These are phyloP conservation scores for Alternaria brassicicola DNA, from an alignment of 2,329 filamentous ascomycete genomes.

Conservation along the genomic window DNA sequence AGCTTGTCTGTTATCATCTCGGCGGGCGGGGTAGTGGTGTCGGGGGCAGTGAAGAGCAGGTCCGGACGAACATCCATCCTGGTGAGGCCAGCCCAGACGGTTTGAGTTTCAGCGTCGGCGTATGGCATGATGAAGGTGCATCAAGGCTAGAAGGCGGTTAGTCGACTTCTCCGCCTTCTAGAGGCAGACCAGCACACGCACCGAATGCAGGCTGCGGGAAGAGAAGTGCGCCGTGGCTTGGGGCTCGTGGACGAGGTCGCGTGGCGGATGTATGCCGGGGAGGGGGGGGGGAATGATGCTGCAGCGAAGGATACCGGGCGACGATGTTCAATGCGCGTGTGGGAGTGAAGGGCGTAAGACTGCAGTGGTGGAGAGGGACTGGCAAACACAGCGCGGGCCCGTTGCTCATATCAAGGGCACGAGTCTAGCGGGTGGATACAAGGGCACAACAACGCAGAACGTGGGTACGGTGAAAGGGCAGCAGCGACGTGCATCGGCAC, in stretches of 20 bases:
- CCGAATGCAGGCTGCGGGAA: slow-evolving; percentile 7
- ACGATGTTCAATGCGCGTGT: neutral
- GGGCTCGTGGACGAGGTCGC: neutral
- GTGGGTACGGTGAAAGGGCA: slow-evolving; percentile 6
- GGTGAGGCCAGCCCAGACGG: slow-evolving; percentile 40
- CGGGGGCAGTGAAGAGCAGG: slow-evolving; percentile 28
- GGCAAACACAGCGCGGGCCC: neutral
- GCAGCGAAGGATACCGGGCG: neutral
- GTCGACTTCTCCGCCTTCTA: slow-evolving; percentile 10
- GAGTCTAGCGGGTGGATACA: slow-evolving; percentile 9
- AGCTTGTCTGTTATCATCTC: slow-evolving; percentile 35
- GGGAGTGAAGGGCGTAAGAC: neutral
- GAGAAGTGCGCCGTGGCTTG: neutral
- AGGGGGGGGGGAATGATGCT: neutral
- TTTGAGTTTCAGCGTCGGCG: slow-evolving; percentile 40
- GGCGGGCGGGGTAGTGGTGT: slow-evolving; percentile 40
- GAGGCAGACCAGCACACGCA: slow-evolving; percentile 7
- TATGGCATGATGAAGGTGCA: slow-evolving; percentile 26
- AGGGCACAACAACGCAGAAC: slow-evolving; percentile 2
- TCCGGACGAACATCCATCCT: slow-evolving; percentile 36
- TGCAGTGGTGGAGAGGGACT: neutral
- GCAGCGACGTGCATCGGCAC: slow-evolving; percentile 5
- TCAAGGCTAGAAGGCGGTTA: slow-evolving; percentile 28
- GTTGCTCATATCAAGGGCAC: slow-evolving; percentile 3
- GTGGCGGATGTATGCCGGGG: neutral